A percentile compares a stretch with the other conserved stretches of the same genome.
Conservation (phyloP, 441 rosid species). For the Macaranga tanarius region DNA sequence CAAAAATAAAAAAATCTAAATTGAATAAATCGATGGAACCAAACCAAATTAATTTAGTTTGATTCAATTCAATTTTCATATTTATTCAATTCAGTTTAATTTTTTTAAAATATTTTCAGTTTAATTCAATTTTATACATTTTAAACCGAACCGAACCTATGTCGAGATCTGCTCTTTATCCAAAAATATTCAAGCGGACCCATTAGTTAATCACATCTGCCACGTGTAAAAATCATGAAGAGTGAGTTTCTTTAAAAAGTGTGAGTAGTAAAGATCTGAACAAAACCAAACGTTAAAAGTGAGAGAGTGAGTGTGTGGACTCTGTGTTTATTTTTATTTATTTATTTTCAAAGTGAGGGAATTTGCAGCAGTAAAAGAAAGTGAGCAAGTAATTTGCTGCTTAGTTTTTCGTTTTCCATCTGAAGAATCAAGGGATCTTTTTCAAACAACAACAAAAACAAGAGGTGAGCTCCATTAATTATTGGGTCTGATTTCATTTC, state of each 20-base stretch:
- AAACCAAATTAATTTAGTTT: too few relatives aligned
- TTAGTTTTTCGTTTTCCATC: conserved; percentile 37
- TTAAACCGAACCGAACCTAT: too few relatives aligned
- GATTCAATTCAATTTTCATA: too few relatives aligned
- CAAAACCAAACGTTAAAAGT: conserved; percentile 29
- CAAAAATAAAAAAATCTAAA: too few relatives aligned
- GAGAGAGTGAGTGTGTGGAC: conserved; percentile 31
- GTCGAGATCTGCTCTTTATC: too few relatives aligned
- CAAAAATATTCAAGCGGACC: too few relatives aligned
- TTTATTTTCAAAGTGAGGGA: not conserved
- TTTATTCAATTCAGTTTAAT: too few relatives aligned
- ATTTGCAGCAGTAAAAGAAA: not conserved
- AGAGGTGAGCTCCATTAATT: conserved; percentile 16
- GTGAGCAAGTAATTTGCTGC: not conserved
- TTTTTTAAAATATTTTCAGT: too few relatives aligned
- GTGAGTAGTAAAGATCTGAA: not conserved
- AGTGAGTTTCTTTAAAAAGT: not conserved
- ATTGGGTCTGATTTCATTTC: conserved; percentile 28
- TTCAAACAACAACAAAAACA: conserved; percentile 27
- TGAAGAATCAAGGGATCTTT: conserved; percentile 59
- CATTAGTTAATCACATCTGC: not conserved
- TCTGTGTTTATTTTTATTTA: not conserved
- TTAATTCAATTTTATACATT: too few relatives aligned
- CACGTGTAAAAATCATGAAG: conserved; percentile 1
- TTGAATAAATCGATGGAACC: too few relatives aligned